A percentile compares a stretch with the other conserved stretches of the same genome.
phyloP scores from a whole-genome alignment of 73 alveolate species.

The Paramecium caudatum region DNA sequence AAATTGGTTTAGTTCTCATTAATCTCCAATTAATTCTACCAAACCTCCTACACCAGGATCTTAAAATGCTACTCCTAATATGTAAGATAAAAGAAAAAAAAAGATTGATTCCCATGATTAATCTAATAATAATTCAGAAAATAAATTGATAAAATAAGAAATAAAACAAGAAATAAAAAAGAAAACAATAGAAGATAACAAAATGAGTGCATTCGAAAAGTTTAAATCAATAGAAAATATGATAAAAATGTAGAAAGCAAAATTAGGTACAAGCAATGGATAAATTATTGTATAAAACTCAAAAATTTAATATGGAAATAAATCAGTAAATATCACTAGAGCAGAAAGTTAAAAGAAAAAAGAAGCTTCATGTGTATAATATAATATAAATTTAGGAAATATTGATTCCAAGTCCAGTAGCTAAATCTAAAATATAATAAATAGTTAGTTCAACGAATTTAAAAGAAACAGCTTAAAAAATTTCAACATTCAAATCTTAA shows the following conservation, averaged over 20 bases:
- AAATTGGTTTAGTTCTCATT: constrained; percentile 14
- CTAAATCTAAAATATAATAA: not conserved
- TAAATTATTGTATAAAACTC: not conserved
- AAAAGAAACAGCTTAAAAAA: not conserved
- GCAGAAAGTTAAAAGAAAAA: constrained; percentile 55
- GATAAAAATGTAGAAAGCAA: constrained; percentile 61
- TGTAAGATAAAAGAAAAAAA: not conserved
- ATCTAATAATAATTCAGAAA: constrained; percentile 47
- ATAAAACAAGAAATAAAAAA: constrained; percentile 17
- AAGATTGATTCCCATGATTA: constrained; percentile 1
- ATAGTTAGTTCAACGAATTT: not conserved
- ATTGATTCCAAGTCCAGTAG: constrained; percentile 34
- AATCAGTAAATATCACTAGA: constrained; percentile 56
- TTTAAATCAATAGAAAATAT: constrained; percentile 58
- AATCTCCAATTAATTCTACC: not conserved
- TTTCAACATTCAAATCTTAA: not conserved
- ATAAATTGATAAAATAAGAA: not conserved
- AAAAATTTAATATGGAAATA: constrained; percentile 49
- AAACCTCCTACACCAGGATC: not conserved
- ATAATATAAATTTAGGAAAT: constrained; percentile 33
- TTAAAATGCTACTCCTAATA: constrained; percentile 12
- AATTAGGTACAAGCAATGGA: constrained; percentile 16
- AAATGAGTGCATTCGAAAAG: constrained; percentile 32
- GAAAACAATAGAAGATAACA: constrained; percentile 5
- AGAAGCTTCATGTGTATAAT: constrained; percentile 68